phyloP scores from a whole-genome alignment of 2,329 filamentous ascomycete genomes.

The Talaromyces funiculosus region DNA sequence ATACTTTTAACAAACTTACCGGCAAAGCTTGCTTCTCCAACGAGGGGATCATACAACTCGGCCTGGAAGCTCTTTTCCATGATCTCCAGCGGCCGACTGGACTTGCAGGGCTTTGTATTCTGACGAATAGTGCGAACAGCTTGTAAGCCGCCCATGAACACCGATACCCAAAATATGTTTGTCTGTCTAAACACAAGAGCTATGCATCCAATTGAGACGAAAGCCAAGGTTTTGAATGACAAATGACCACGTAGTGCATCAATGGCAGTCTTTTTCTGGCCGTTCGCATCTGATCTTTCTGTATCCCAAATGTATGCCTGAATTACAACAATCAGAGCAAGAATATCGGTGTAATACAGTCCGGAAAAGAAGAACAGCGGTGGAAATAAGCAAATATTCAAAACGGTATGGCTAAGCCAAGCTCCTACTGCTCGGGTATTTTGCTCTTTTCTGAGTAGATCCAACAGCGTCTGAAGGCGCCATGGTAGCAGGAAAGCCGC shows the following conservation, averaged over 20 bases:
- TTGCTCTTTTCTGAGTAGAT: conserved; percentile 36
- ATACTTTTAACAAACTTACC: conserved; percentile 32
- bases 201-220: conserved; percentile 56
- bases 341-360: conserved; percentile 89
- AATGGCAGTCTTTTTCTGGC: conserved; percentile 3
- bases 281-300: conserved; percentile 24
- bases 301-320: conserved; percentile 56
- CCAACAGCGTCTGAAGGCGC: conserved; percentile 50
- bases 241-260: conserved; percentile 13
- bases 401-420: conserved; percentile 43
- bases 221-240: conserved; percentile 24
- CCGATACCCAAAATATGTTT: conserved; percentile 87
- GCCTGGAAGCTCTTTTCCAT: conserved; percentile 28
- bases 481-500: conserved; percentile 38
- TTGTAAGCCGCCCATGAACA: conserved; percentile 44
- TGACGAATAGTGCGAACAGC: conserved; percentile 32
- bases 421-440: conserved; percentile 27
- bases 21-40: conserved; percentile 44
- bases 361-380: conserved; percentile 93
- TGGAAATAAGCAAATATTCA: conserved; percentile 82
- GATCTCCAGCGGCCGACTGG: conserved; percentile 26
- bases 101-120: conserved; percentile 23
- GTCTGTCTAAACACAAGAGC: conserved; percentile 82
- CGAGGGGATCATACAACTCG: conserved; percentile 47
- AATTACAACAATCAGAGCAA: conserved; percentile 71